Base-by-base conservation (phyloP, 75 land plant species). In the Pinus taeda region DNA sequence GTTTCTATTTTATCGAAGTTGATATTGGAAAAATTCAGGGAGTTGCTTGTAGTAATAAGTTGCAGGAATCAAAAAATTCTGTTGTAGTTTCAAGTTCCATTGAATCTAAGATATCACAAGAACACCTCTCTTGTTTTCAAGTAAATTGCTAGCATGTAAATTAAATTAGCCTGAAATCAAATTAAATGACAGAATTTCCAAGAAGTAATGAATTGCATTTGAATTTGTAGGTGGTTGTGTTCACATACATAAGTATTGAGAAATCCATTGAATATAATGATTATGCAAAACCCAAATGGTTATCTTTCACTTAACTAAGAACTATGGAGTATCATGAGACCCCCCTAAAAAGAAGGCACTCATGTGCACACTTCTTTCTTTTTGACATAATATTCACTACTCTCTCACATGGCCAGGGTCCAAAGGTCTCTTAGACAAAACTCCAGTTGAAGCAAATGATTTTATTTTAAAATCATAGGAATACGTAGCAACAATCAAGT, bases 321-420 rank as follows among this genome's bases (percentile, higher is more conserved):
- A 93, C 74, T 95, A 95, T 85, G 98, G 98, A 57, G 96, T 96
- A 21, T 93, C 98, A 20, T 83, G 94, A 66, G 96, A 95, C 75
- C 97, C 98, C 15, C 97, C 97, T 15, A 96, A 93, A 82, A 95
- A 90, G 84, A 94, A 95, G 72, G 98, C 98, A 20, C 98, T 96
- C 9, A 95, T 95, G 96, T 95, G 98, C 70, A 95, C 98, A 21
- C 89, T 95, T 60, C 98, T 91, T 59, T 93, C 96, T 4, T 95
- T 95, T 74, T 96, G 96, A 18, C 97, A 92, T 76, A 94, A 95
- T 66, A 93, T 95, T 77, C 89, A 93, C 71, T 95, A 95, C 71
- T 95, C 93, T 66, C 69, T 95, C 57, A 93, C 95, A 22, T 95
- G 98, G 98, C 95, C 95, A 60, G 76, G 98, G 21, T 95, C 98